Percentiles rank a stretch among this genome's conserved stretches.
Conservation (phyloP, 2,329 filamentous ascomycete species). For the Hypoxylon sp. region DNA sequence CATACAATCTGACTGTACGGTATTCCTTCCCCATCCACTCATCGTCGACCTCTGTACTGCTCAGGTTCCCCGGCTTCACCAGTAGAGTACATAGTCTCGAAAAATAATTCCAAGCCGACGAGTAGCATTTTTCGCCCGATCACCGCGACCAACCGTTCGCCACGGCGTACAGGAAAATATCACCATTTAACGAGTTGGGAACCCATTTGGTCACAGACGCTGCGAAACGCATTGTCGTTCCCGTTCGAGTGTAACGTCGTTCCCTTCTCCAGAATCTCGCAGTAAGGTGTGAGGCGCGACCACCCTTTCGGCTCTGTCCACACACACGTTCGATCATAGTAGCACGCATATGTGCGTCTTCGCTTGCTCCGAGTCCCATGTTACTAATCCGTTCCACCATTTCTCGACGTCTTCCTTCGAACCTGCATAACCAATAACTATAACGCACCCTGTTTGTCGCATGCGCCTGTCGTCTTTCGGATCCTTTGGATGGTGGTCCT, state of each 20-base stretch:
- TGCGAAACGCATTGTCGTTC: slow-evolving; percentile 46
- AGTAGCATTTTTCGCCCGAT: slow-evolving; percentile 30
- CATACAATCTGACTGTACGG: slow-evolving; percentile 37
- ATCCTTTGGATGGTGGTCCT: slow-evolving; percentile 46
- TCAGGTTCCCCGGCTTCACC: slow-evolving; percentile 28
- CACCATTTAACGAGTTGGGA: slow-evolving; percentile 26
- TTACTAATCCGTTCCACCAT: slow-evolving; percentile 46
- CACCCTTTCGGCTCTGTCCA: slow-evolving; percentile 22
- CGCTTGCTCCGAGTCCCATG: slow-evolving; percentile 48
- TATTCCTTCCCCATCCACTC: slow-evolving; percentile 28
- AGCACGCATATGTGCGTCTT: slow-evolving; percentile 42
- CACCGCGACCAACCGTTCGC: slow-evolving; percentile 29
- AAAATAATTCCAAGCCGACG: slow-evolving; percentile 23
- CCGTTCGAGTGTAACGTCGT: slow-evolving; percentile 47
- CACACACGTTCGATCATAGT: slow-evolving; percentile 36
- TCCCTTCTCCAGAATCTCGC: slow-evolving; percentile 29
- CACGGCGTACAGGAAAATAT: slow-evolving; percentile 28
- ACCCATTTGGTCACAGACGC: slow-evolving; percentile 34
- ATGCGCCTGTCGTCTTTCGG: slow-evolving; percentile 39
- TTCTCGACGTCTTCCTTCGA: slow-evolving; percentile 43
- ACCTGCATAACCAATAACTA: slow-evolving; percentile 46
- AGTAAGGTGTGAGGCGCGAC: slow-evolving; percentile 36
- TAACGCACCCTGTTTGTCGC: slow-evolving; percentile 36
- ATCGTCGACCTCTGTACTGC: slow-evolving; percentile 35
- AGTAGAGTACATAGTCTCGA: slow-evolving; percentile 24